A percentile compares a stretch with the other conserved stretches of the same genome.
Evolutionary conservation across 805 yeast genomes (phyloP).

Genomic region (Wickerhamiella brachini): DNA sequence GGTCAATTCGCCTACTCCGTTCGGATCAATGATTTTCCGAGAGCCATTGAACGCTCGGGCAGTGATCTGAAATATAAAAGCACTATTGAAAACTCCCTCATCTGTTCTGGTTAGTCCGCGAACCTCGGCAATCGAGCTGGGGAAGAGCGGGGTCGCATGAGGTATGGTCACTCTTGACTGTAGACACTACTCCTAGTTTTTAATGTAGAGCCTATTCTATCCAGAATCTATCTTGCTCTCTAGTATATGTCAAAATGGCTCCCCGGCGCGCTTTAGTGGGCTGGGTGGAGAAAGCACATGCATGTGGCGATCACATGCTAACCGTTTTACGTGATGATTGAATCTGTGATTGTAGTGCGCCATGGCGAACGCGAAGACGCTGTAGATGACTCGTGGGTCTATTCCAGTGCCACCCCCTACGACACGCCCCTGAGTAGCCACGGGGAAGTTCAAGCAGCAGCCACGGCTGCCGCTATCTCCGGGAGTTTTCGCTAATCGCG

Average conservation of each 20-base stretch:
- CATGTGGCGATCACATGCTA: not conserved
- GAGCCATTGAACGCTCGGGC: not conserved
- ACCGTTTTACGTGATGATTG: not conserved
- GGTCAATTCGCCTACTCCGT: not conserved
- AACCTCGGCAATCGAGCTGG: too few relatives aligned
- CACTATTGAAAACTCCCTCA: too few relatives aligned
- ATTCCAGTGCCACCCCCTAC: conserved; percentile 24
- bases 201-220: too few relatives aligned
- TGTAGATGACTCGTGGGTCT: conserved; percentile 22
- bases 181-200: too few relatives aligned
- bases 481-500: conserved; percentile 2
- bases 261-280: too few relatives aligned
- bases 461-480: conserved; percentile 7
- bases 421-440: conserved; percentile 25
- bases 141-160: too few relatives aligned
- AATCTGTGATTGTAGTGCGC: conserved; percentile 20
- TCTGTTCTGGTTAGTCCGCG: too few relatives aligned
- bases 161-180: too few relatives aligned
- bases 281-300: too few relatives aligned
- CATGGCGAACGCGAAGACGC: conserved; percentile 26
- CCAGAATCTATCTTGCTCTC: too few relatives aligned
- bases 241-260: too few relatives aligned
- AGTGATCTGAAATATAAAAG: not conserved
- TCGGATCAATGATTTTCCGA: not conserved
- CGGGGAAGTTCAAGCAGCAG: conserved; percentile 3